Evolutionary conservation across 139 green algal genomes (phyloP).

Genomic region (Microglena sp.): DNA sequence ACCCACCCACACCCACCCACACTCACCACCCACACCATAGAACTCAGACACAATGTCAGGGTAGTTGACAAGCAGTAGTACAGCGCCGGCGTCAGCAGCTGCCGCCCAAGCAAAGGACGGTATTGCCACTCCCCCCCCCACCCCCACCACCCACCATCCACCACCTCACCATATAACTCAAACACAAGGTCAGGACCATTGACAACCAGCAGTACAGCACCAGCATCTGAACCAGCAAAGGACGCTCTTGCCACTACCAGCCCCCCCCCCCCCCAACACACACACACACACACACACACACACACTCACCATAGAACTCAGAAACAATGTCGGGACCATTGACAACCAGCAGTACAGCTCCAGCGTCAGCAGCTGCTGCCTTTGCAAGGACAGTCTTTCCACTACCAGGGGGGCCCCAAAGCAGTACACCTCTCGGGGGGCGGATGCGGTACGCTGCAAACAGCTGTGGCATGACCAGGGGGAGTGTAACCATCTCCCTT

Average conservation of each 20-base stretch:
- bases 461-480: no score
- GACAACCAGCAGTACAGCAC: slow-evolving; percentile 45
- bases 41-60: neutral
- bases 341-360: slow-evolving; percentile 54
- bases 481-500: no score
- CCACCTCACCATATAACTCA: no score
- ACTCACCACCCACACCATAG: no score
- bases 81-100: neutral
- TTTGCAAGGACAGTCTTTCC: slow-evolving; percentile 76
- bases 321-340: slow-evolving; percentile 75
- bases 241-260: slow-evolving; percentile 70
- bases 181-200: no score
- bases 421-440: no score
- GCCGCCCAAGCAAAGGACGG: neutral
- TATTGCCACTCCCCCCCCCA: neutral
- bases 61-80: neutral
- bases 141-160: slow-evolving; percentile 1
- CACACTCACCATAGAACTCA: slow-evolving; percentile 40
- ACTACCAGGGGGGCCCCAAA: no score
- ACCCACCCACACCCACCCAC: no score
- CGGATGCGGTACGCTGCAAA: no score
- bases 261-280: neutral
- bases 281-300: neutral
- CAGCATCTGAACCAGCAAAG: slow-evolving; percentile 36
- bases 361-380: slow-evolving; percentile 49